These are phyloP conservation scores for Ashbya aceris DNA, from an alignment of 1,139 yeast genomes.

Conservation along the genomic window DNA sequence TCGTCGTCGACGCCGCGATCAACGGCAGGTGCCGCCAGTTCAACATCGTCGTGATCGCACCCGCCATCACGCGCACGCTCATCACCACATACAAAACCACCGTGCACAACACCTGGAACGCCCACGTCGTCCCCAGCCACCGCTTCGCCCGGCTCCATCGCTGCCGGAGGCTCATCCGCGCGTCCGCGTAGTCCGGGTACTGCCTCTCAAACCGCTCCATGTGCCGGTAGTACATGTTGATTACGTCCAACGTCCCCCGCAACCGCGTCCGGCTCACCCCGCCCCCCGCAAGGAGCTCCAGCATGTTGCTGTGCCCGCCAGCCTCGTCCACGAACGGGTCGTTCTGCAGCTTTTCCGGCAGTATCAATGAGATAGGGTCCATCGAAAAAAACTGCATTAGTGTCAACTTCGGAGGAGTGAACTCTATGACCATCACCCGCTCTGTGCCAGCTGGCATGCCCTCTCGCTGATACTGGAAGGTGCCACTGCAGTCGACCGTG, in stretches of 20 bases:
- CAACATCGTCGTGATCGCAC: slow-evolving; percentile 31
- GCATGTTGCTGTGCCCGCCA: slow-evolving; percentile 27
- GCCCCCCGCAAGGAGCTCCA: slow-evolving; percentile 25
- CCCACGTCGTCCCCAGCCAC: background rate
- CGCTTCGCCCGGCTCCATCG: background rate
- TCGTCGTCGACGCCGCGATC: slow-evolving; percentile 48
- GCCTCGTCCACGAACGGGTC: slow-evolving; percentile 14
- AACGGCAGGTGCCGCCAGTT: slow-evolving; percentile 31
- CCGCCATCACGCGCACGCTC: slow-evolving; percentile 28
- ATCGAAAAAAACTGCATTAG: slow-evolving; percentile 75
- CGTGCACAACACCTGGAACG: slow-evolving; percentile 3
- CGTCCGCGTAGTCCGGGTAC: slow-evolving; percentile 11
- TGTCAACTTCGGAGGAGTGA: slow-evolving; percentile 64
- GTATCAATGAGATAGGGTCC: slow-evolving; percentile 60
- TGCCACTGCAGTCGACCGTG: slow-evolving; percentile 3
- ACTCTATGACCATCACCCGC: slow-evolving; percentile 41
- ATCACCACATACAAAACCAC: slow-evolving; percentile 15
- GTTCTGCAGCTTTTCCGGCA: slow-evolving; percentile 32
- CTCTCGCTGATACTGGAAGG: slow-evolving; percentile 8
- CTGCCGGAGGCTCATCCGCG: background rate
- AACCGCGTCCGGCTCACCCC: slow-evolving; percentile 7
- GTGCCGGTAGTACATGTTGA: slow-evolving; percentile 22
- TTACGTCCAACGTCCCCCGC: slow-evolving; percentile 19
- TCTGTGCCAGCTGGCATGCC: too few relatives aligned
- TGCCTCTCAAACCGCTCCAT: slow-evolving; percentile 14